Evolutionary conservation across 768 basidiomycete genomes (phyloP).

Genomic region (Leucosporidium scottii): DNA sequence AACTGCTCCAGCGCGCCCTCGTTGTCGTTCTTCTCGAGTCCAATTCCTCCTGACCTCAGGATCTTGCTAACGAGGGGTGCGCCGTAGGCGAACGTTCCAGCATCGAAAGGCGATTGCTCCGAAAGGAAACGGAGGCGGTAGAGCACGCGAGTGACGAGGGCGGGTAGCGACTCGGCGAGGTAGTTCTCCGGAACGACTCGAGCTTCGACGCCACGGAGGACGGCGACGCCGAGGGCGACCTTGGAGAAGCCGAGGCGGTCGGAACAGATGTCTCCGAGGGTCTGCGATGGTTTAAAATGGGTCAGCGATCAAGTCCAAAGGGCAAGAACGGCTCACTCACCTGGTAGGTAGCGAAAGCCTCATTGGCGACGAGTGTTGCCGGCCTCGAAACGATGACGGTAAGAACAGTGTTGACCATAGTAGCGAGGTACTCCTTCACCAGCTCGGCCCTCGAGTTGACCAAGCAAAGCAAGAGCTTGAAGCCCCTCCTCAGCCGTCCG

Average conservation of each 20-base stretch:
- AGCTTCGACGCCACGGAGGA: constrained; percentile 64
- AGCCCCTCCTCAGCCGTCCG: constrained; percentile 55
- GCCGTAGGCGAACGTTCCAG: constrained; percentile 73
- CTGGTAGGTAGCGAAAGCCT: constrained; percentile 69
- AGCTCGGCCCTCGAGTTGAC: constrained; percentile 51
- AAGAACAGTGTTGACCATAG: constrained; percentile 57
- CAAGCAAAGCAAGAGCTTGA: constrained; percentile 62
- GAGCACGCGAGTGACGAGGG: constrained; percentile 71
- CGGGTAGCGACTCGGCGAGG: constrained; percentile 64
- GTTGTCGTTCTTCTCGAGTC: constrained; percentile 51
- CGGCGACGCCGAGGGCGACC: constrained; percentile 73
- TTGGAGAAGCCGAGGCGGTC: constrained; percentile 63
- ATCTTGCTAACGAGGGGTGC: constrained; percentile 69
- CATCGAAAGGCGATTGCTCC: constrained; percentile 73
- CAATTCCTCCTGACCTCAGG: constrained; percentile 61
- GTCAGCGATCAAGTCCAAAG: not conserved
- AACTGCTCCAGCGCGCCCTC: constrained; percentile 78
- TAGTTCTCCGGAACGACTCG: constrained; percentile 64
- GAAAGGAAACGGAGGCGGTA: constrained; percentile 74
- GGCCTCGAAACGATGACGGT: constrained; percentile 55
- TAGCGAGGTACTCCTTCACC: constrained; percentile 54
- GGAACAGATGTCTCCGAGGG: constrained; percentile 63
- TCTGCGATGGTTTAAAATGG: constrained; percentile 44
- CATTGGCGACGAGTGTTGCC: constrained; percentile 54
- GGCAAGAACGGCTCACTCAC: constrained; percentile 46